Conservation (phyloP, 257 asterid genomes). For the Vinca minor region DNA sequence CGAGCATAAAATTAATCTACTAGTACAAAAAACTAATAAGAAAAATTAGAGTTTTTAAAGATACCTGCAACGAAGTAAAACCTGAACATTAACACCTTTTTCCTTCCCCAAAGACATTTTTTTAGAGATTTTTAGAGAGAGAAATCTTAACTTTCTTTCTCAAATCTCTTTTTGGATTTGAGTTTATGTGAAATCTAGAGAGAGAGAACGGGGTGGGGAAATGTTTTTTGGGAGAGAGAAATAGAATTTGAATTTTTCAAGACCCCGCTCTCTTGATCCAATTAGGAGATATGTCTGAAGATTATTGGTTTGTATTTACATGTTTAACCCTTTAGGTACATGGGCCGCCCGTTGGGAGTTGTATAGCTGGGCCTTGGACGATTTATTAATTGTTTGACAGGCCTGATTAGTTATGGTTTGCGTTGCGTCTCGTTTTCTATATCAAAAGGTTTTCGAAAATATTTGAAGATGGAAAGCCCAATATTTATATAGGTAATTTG, state of each 20-base stretch:
- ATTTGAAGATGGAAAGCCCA: too few species aligned
- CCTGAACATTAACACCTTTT: constrained; percentile 91
- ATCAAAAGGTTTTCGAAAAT: too few species aligned
- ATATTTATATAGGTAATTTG: too few species aligned
- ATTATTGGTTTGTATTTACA: neutral
- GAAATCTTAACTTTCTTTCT: neutral
- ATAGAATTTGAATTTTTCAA: constrained; percentile 33
- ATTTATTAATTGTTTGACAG: too few species aligned
- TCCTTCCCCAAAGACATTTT: constrained; percentile 69
- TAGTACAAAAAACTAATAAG: too few species aligned
- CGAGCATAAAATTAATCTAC: neutral
- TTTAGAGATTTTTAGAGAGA: too few species aligned
- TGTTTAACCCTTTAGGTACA: neutral
- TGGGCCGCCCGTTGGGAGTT: constrained; percentile 6
- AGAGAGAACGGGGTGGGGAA: constrained; percentile 34
- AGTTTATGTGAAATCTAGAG: constrained; percentile 18
- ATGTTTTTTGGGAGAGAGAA: constrained; percentile 5
- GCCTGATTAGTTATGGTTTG: too few species aligned
- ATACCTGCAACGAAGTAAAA: constrained; percentile 94
- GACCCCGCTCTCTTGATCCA: constrained; percentile 25
- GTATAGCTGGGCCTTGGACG: neutral
- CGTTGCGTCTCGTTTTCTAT: too few species aligned
- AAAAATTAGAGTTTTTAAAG: neutral
- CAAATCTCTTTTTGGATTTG: constrained; percentile 11
- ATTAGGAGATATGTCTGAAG: constrained; percentile 3